phyloP scores from a whole-genome alignment of 306 rosid species.

The Trifolium dubium region DNA sequence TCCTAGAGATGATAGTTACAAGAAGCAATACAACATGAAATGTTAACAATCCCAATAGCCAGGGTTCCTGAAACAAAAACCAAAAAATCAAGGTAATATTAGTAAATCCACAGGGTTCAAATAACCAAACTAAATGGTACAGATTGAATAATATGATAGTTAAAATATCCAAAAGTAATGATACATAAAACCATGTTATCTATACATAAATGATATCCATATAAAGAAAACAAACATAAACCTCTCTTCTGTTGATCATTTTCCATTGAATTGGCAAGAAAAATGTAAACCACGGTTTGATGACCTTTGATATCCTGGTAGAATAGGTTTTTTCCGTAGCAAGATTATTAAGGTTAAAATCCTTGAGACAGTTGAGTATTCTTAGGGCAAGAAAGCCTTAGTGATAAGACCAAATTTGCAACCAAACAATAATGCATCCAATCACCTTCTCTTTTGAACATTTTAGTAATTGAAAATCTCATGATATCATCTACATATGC shows the following conservation, averaged over 20 bases:
- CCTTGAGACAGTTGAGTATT: background rate
- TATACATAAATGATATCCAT: background rate
- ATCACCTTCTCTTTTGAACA: background rate
- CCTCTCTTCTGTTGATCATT: background rate
- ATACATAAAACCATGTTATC: conserved; percentile 13
- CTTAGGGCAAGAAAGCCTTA: background rate
- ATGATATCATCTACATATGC: background rate
- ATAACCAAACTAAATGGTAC: conserved; percentile 1
- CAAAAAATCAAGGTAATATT: conserved; percentile 14
- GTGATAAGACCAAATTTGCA: background rate
- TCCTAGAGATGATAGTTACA: conserved; percentile 64
- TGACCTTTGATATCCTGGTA: background rate
- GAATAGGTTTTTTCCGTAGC: background rate
- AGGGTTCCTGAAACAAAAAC: conserved; percentile 73
- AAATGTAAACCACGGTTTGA: background rate
- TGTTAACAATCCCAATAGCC: conserved; percentile 68
- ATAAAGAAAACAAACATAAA: background rate
- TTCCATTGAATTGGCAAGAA: conserved; percentile 23
- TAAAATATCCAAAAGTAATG: conserved; percentile 2
- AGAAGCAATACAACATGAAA: conserved; percentile 63
- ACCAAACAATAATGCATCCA: background rate
- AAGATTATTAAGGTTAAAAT: background rate
- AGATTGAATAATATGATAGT: conserved; percentile 13
- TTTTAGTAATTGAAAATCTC: background rate
- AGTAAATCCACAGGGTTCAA: conserved; percentile 2